phyloP scores from a whole-genome alignment of 805 yeast species.

The Priceomyces medius region DNA sequence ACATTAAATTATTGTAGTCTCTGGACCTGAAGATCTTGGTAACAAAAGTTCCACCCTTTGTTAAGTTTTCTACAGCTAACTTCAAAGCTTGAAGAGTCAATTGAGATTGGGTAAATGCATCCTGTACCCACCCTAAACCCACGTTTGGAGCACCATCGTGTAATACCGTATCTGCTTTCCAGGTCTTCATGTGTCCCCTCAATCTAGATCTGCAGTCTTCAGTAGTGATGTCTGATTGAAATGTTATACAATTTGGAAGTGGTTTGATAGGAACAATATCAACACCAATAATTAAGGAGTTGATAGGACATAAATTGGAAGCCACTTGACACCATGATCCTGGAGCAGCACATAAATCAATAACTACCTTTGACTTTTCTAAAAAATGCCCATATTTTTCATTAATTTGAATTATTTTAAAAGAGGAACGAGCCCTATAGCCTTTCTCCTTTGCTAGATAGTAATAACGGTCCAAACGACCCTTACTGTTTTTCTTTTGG shows the following conservation, averaged over 20 bases:
- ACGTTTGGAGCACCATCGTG: conserved; percentile 99
- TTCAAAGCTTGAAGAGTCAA: conserved; percentile 90
- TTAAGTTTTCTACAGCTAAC: conserved; percentile 89
- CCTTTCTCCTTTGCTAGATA: conserved; percentile 97
- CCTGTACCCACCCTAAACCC: conserved; percentile 99
- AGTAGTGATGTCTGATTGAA: conserved; percentile 96
- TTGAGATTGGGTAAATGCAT: conserved; percentile 97
- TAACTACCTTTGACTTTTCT: conserved; percentile 91
- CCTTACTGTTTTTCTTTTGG: conserved; percentile 94
- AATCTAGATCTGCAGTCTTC: conserved; percentile 95
- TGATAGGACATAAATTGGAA: conserved; percentile 85
- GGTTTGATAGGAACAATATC: conserved; percentile 97
- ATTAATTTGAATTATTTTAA: conserved; percentile 90
- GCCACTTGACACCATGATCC: conserved; percentile 99
- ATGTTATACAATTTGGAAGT: conserved; percentile 90
- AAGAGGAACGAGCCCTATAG: conserved; percentile 97
- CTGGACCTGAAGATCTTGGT: conserved; percentile 98
- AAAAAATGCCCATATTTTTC: conserved; percentile 95
- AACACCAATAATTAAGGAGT: conserved; percentile 95
- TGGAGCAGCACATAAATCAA: conserved; percentile 98
- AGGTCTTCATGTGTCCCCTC: conserved; percentile 94
- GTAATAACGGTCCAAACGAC: conserved; percentile 98
- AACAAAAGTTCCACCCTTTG: conserved; percentile 91
- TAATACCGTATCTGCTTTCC: conserved; percentile 97
- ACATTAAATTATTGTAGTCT: conserved; percentile 93